Evolutionary conservation across 768 basidiomycete genomes (phyloP), one percentile per base, ranked within the genome.

Genomic region (Dendrothele bispora): DNA sequence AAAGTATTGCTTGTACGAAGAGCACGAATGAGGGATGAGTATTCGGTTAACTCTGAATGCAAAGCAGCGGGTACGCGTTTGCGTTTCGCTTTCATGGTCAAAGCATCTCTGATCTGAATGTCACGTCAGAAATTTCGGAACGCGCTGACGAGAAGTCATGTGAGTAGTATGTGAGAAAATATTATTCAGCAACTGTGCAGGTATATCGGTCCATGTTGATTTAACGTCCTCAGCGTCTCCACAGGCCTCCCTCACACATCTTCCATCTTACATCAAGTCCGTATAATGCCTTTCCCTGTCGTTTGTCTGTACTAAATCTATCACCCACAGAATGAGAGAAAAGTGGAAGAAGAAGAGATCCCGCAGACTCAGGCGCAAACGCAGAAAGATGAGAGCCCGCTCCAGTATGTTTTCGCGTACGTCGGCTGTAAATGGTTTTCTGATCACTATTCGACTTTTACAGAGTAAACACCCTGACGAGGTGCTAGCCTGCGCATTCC

Each of bases 301-400:
- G n/a, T n/a, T n/a, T n/a, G n/a, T n/a, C n/a, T n/a, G n/a, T n/a
- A n/a, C n/a, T n/a, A n/a, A n/a, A n/a, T n/a, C n/a, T n/a, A n/a
- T 47, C 20, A 15, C 28, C 22, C 32, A 18, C 45, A 86, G 81
- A 55, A 92, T 91, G 90, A 90, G 90, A 88, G 90, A 91, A 72
- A 92, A 92, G 85, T 92, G 90, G 90, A 91, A 91, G 84, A 93
- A 93, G 76, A 93, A 93, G 80, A 82, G 90, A 67, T 90, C 90
- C 55, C 84, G 90, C 68, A 88, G 91, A 66, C 91, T 93, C 75
- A 80, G 91, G 66, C 87, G 90, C 72, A 93, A 93, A 65, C 88
- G 90, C 79, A 86, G 90, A 87, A 93, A 93, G 81, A 92, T 92
- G 90, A 83, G 90, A 69, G 90, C 90, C 54, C 90, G 90, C 72